Evolutionary conservation across 2,329 filamentous ascomycete species (phyloP), one percentile per base, ranked within the genome.

Genomic region (Trichoderma simmonsii): DNA sequence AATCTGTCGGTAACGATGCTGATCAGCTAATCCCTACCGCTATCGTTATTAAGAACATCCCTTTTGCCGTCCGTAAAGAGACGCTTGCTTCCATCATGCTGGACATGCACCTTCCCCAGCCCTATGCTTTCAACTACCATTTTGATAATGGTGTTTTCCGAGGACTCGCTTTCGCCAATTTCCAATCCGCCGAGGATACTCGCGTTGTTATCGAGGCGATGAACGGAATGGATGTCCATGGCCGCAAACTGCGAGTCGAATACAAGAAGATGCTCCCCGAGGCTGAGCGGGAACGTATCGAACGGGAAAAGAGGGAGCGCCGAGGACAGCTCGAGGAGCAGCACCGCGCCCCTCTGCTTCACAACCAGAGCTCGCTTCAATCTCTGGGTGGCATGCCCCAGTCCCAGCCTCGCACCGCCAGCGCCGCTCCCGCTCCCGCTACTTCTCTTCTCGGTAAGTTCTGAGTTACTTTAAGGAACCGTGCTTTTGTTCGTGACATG

Each of bases 201-300:
- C 92, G 93, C 14, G 88, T 92, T 64, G 96, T 98, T 64, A 99
- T 99, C 74, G 92, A 97, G 72, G 88, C 92, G 67, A 92, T 99
- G 87, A 99, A 99, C 79, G 94, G 97, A 77, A 92, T 98, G 81
- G 96, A 98, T 79, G 89, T 99, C 9, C 94, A 97, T 80, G 96
- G 96, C 60, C 89, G 96, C 73, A 98, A 98, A 84, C 85, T 99
- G 76, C 89, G 96, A 63, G 96, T 99, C 30, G 96, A 99, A 82
- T 99, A 98, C 85, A 99, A 99, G 87, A 98, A 98, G 85, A 98
- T 99, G 96, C 88, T 99, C 6, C 96, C 96, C 1, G 89, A 97
- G 75, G 93, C 95, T 36, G 96, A 98, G 82, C 90, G 96, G 67
- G 96, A 99, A 82, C 90, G 96, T 54, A 98, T 99, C 76, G 96